Base-by-base conservation (phyloP, 257 asterid species). In the Rehmannia glutinosa region DNA sequence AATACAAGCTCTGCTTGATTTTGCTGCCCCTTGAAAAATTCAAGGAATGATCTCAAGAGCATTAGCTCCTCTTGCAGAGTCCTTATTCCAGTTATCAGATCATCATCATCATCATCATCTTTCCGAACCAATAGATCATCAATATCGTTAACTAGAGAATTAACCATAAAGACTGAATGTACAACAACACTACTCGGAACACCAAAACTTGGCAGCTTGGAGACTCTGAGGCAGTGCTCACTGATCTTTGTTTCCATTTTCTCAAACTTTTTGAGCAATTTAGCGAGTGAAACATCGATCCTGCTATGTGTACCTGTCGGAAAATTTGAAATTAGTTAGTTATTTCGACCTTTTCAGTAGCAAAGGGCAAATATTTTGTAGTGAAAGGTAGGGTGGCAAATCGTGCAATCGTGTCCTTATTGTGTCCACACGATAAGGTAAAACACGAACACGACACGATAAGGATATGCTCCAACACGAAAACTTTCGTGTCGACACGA, bases 61-160 rank as follows among this genome's bases (percentile, higher is more conserved):
- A 15, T 7, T 50, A 70, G 42, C 68, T 49, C 69, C 68, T 50
- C 10, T 1, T 64, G 38, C 38, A 32, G 38, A 32, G 38, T 32
- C 38, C 7, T 32, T 8, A 32, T 8, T 32, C 16, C 64, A 49
- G 11, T 25, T 46, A 57, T 13, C 39, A 47, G 42, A 57, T 16
- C 33, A 58, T 41, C 27, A 17, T 73, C 45, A n/a, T n/a, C n/a
- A n/a, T n/a, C n/a, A n/a, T n/a, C n/a, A n/a, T n/a, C n/a, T n/a
- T n/a, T n/a, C n/a, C 46, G 27, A 46, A 35, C 57, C 54, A 49
- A 13, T 23, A 64, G 60, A 56, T 73, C 28, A 9, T 47, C 13
- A 24, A 73, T 55, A 57, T 73, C 73, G 49, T 73, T 49, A 47
- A 73, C 59, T 28, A 73, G n/a, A 16, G 73, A 64, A 56, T 73